Conservation (phyloP, 305 asterid genomes). For the Nicotiana rustica region DNA sequence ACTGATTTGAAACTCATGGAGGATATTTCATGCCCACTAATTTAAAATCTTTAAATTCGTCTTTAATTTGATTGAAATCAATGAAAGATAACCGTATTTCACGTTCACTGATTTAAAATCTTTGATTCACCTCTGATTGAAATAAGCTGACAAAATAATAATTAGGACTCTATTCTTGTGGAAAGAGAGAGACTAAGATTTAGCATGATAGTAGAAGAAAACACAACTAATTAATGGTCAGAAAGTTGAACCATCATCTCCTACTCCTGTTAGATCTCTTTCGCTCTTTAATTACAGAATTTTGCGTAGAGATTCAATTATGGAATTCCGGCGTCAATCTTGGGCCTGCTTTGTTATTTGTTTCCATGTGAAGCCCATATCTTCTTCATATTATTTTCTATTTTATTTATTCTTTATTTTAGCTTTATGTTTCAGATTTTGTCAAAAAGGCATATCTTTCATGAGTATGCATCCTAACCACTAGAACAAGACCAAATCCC, state of each 20-base stretch:
- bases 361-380: constrained; percentile 61
- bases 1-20: not conserved
- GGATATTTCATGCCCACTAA: not conserved
- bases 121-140: not conserved
- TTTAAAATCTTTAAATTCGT: not conserved
- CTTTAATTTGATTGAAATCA: not conserved
- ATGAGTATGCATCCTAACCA: constrained; percentile 34
- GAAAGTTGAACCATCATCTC: not conserved
- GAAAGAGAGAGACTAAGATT: not conserved
- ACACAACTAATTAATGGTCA: not conserved
- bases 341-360: constrained; percentile 52
- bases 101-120: too few relatives aligned
- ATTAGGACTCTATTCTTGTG: not conserved
- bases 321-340: constrained; percentile 64
- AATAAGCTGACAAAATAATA: not conserved
- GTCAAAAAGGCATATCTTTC: constrained; percentile 5
- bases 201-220: constrained; percentile 2
- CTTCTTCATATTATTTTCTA: not conserved
- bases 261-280: constrained; percentile 20
- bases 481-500: not conserved
- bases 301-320: constrained; percentile 28
- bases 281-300: constrained; percentile 14
- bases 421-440: constrained; percentile 21
- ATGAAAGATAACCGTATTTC: not conserved
- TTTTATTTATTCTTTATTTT: not conserved